Base-by-base conservation (phyloP, 2,329 filamentous ascomycete genomes). In the Penicillium hordei region DNA sequence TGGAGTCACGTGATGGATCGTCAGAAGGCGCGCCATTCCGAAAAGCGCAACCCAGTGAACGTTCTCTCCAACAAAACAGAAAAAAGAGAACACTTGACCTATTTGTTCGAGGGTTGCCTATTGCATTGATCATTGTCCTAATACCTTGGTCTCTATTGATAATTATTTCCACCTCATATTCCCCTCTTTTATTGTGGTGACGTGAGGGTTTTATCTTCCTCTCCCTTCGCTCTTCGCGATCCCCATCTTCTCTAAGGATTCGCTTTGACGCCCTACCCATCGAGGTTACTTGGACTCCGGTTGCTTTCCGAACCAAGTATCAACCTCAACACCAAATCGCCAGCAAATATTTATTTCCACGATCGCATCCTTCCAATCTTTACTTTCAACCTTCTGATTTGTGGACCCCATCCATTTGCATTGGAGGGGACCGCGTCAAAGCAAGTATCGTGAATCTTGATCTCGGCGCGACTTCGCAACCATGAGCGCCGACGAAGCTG, bases 401-500 rank as follows among this genome's bases (percentile, higher is more conserved):
- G 44, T 49, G 51, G 44, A 33, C 51, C 31, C 55, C 27, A 36
- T 25, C 42, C 21, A 49, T 53, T 55, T 54, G 34, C 42, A 48
- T 57, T 59, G 43, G 48, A 62, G 61, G 53, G 57, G 55, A 59
- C 45, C 58, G 59, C 59, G 60, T 62, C 56, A 42, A 55, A 60
- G n/a, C 38, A 60, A 56, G 48, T 43, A 54, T 52, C 58, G n/a
- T 52, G 52, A 42, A 61, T 36, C 48, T 59, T 46, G 43, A 52
- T 50, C 52, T 57, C 61, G 64, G 65, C 69, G 67, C 66, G 59
- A 66, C 60, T 60, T 55, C 21, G 57, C 59, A 66, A 58, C 52
- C 61, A 76, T 76, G 74, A 74, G 72, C 66, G 70, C 72, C 61
- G 73, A 75, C 65, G 71, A 75, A 67, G 66, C 65, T 55, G 67